Conservation (phyloP, 352 stramenopile species). For the Pythium coloratum region DNA sequence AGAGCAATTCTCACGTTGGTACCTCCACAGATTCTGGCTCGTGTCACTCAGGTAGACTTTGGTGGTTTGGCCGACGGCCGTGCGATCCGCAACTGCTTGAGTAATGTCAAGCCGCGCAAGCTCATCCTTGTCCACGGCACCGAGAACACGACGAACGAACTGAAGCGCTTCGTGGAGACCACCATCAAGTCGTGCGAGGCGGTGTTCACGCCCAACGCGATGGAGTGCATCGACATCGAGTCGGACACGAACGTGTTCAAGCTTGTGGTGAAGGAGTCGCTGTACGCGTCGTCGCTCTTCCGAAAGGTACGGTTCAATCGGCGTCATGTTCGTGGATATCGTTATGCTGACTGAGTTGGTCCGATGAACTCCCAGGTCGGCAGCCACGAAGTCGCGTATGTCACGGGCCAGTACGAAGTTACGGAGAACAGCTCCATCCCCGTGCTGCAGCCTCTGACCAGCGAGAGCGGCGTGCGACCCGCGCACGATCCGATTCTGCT, state of each 20-base stretch:
- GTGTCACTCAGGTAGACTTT: slow-evolving; percentile 84
- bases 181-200: slow-evolving; percentile 85
- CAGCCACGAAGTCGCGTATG: slow-evolving; percentile 83
- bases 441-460: slow-evolving; percentile 54
- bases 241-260: slow-evolving; percentile 91
- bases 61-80: slow-evolving; percentile 80
- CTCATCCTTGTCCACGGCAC: slow-evolving; percentile 87
- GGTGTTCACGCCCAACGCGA: slow-evolving; percentile 84
- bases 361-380: slow-evolving; percentile 48
- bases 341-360: background rate
- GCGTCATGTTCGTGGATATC: background rate
- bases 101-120: slow-evolving; percentile 89
- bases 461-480: slow-evolving; percentile 35
- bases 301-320: slow-evolving; percentile 53
- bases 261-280: slow-evolving; percentile 80
- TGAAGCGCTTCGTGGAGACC: slow-evolving; percentile 83
- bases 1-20: background rate
- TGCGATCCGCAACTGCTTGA: slow-evolving; percentile 86
- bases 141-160: slow-evolving; percentile 71
- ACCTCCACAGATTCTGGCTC: slow-evolving; percentile 55
- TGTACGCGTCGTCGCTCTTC: slow-evolving; percentile 84
- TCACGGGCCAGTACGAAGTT: slow-evolving; percentile 72
- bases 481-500: slow-evolving; percentile 82
- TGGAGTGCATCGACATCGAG: slow-evolving; percentile 91
- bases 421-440: slow-evolving; percentile 71